Base-by-base conservation (phyloP, 306 rosid genomes). In the Prunus davidiana region DNA sequence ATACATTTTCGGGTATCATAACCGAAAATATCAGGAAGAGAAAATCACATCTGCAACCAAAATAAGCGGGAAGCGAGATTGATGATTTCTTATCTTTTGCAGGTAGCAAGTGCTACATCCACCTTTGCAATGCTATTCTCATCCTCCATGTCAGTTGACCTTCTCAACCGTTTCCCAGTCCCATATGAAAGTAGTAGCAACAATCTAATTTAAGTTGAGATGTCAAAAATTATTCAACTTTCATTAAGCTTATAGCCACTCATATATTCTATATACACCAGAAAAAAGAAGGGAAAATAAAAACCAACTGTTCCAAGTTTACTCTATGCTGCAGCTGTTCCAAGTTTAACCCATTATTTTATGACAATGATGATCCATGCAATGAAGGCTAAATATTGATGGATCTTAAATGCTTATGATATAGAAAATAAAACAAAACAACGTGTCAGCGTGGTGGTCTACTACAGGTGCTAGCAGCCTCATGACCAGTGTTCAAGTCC, bases 31-130 rank as follows among this genome's bases (percentile, higher is more conserved):
- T 54, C 12, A 20, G 9, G 5, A 2, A 8, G 2, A 3, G 43
- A 12, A 43, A 43, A 30, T 32, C 52, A 57, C 52, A 28, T 38
- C n/a, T 27, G 67, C 47, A 19, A 32, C 34, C 45, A 5, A 56
- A 45, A 69, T 27, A 38, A 18, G 20, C 10, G 2, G 8, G 16
- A 38, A 72, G 24, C 56, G 27, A 2, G 20, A 51, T 13, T 22
- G 11, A 74, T 19, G 50, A 43, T 13, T 65, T 28, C 65, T 24
- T 46, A 3, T 28, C 60, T 18, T 76, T 62, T 66, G 80, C 82
- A 87, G 96, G 93, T 90, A 7, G 93, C 96, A 81, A 90, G 96
- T 81, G 96, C 96, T 20, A 90, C 96, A 56, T 88, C 96, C 71
- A 90, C 96, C 28, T 88, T 88, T 72, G 79, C 96, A 30, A 90